phyloP scores from a whole-genome alignment of 208 protist species.

The Wallacemonas sp. region DNA sequence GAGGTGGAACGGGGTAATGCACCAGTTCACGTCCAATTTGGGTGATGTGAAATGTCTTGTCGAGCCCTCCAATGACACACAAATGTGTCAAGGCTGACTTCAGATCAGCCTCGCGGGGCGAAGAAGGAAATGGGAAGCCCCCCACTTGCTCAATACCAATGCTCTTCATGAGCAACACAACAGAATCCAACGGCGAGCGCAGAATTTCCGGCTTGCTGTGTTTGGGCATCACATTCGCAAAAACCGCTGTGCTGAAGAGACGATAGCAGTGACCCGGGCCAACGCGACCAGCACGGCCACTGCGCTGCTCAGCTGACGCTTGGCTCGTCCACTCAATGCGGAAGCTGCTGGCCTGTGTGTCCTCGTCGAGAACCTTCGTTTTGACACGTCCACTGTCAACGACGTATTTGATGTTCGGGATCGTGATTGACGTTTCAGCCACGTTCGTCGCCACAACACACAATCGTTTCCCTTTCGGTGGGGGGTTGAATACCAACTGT shows the following conservation, averaged over 20 bases:
- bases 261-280: constrained; percentile 97
- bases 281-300: constrained; percentile 94
- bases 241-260: constrained; percentile 97
- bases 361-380: constrained; percentile 95
- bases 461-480: constrained; percentile 89
- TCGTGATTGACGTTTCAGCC: constrained; percentile 99
- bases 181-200: constrained; percentile 87
- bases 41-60: constrained; percentile 63
- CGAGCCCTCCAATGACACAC: constrained; percentile 70
- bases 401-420: constrained; percentile 98
- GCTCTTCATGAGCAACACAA: constrained; percentile 92
- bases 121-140: constrained; percentile 88
- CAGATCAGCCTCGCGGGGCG: constrained; percentile 68
- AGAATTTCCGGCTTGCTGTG: constrained; percentile 94
- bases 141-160: constrained; percentile 87
- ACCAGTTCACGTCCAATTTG: constrained; percentile 63
- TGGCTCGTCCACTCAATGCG: constrained; percentile 97
- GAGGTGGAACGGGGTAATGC: constrained; percentile 80
- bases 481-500: constrained; percentile 91
- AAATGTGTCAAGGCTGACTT: constrained; percentile 76
- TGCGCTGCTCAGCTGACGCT: constrained; percentile 96
- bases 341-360: constrained; percentile 96
- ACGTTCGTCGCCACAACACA: constrained; percentile 99
- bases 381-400: constrained; percentile 98
- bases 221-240: constrained; percentile 96